A percentile compares a stretch with the other conserved stretches of the same genome.
phyloP scores from a whole-genome alignment of 1,284 basidiomycete genomes.

The Irpex sp. region DNA sequence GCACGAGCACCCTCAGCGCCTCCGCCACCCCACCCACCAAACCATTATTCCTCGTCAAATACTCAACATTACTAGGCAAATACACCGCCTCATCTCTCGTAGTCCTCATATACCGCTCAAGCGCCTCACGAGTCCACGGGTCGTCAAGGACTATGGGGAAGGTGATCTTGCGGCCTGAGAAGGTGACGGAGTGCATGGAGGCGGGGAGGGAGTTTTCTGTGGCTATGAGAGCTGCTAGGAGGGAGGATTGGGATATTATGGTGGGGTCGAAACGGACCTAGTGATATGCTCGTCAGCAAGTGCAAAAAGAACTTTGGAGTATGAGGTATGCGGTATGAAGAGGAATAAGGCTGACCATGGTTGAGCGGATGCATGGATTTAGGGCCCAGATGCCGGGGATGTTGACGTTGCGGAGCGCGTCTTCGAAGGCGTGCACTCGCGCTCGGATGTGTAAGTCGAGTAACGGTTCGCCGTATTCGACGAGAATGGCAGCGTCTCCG shows the following conservation, averaged over 20 bases:
- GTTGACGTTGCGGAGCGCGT: slow-evolving; percentile 27
- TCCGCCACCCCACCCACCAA: slow-evolving; percentile 38
- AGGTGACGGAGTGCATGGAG: slow-evolving; percentile 35
- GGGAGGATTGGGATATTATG: slow-evolving; percentile 31
- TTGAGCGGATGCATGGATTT: slow-evolving; percentile 53
- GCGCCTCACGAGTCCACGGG: slow-evolving; percentile 48
- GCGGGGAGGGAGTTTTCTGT: slow-evolving; percentile 35
- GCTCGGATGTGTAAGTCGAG: slow-evolving; percentile 48
- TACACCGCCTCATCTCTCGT: slow-evolving; percentile 56
- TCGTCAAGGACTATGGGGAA: slow-evolving; percentile 66
- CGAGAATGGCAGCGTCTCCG: slow-evolving; percentile 50
- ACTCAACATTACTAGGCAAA: slow-evolving; percentile 63
- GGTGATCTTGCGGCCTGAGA: slow-evolving; percentile 47
- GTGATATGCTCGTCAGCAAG: too few species aligned
- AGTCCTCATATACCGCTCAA: slow-evolving; percentile 51
- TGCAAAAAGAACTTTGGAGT: too few species aligned
- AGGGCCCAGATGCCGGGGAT: slow-evolving; percentile 38
- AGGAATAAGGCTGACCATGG: slow-evolving; percentile 34
- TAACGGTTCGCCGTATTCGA: slow-evolving; percentile 51
- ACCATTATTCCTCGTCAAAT: slow-evolving; percentile 62
- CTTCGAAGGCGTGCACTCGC: slow-evolving; percentile 52
- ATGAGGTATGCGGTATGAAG: background rate
- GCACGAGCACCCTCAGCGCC: slow-evolving; percentile 39
- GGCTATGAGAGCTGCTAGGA: slow-evolving; percentile 36
- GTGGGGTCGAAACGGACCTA: slow-evolving; percentile 48